phyloP scores from a whole-genome alignment of 441 rosid genomes.

The Syzygium syzygioides region DNA sequence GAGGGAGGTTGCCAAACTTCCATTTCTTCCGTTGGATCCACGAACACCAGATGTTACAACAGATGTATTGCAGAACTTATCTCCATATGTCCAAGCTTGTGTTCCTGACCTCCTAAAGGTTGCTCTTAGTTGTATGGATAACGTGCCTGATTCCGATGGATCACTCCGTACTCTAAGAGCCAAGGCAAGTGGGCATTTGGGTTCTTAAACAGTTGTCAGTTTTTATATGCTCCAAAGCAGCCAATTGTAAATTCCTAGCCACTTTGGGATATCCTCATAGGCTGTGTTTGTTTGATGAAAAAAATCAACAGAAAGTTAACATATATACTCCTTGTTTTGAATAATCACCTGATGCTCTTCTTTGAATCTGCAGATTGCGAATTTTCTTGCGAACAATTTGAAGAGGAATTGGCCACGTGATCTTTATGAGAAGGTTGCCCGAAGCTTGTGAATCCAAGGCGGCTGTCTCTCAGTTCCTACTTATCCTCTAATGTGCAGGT shows the following conservation, averaged over 20 bases:
- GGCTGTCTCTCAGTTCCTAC: not conserved
- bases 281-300: not conserved
- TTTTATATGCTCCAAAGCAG: not conserved
- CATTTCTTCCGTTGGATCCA: conserved; percentile 87
- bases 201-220: not conserved
- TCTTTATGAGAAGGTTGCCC: conserved; percentile 74
- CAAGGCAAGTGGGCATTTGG: conserved; percentile 42
- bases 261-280: not conserved
- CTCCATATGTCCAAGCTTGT: conserved; percentile 82
- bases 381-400: conserved; percentile 80
- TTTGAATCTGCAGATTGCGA: conserved; percentile 60
- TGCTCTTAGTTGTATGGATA: conserved; percentile 77
- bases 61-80: conserved; percentile 57
- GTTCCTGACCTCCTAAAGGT: conserved; percentile 81
- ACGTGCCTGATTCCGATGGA: conserved; percentile 82
- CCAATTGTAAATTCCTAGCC: not conserved
- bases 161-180: conserved; percentile 85
- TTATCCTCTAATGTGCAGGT: not conserved
- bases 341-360: not conserved
- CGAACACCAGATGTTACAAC: conserved; percentile 47
- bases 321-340: not conserved
- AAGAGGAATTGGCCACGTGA: conserved; percentile 92
- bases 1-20: conserved; percentile 85
- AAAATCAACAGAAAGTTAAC: not conserved
- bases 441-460: conserved; percentile 49